phyloP scores from a whole-genome alignment of 148 eudicot species.

The Heliosperma pusillum region DNA sequence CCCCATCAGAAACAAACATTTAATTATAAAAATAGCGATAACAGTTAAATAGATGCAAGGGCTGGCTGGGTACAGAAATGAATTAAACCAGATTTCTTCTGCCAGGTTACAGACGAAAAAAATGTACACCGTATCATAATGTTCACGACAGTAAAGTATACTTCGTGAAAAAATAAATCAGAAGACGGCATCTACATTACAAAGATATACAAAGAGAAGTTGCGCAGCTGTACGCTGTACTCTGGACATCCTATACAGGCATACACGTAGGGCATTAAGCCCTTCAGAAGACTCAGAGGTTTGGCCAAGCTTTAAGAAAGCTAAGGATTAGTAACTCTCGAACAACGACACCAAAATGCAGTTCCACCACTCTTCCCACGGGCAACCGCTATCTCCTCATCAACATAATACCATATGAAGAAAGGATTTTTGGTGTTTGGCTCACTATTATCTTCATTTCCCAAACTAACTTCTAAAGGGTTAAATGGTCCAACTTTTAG shows the following conservation, averaged over 20 bases:
- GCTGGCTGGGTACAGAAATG: too few species aligned
- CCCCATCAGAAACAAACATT: too few species aligned
- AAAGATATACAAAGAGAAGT: neutral
- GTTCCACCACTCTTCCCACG: constrained; percentile 95
- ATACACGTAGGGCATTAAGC: neutral
- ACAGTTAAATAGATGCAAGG: too few species aligned
- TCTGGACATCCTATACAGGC: neutral
- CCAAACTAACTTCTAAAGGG: constrained; percentile 60
- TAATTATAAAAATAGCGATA: too few species aligned
- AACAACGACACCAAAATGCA: constrained; percentile 94
- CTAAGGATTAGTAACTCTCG: constrained; percentile 34
- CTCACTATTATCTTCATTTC: constrained; percentile 61
- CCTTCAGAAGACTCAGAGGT: neutral
- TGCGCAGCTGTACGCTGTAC: neutral
- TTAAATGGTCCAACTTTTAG: constrained; percentile 75
- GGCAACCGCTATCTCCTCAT: constrained; percentile 94
- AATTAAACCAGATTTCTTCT: too few species aligned
- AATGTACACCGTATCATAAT: too few species aligned
- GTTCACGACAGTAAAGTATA: neutral
- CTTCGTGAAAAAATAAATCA: neutral
- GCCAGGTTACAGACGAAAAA: too few species aligned
- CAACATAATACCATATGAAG: constrained; percentile 88
- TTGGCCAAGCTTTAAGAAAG: neutral
- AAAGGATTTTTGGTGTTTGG: constrained; percentile 79
- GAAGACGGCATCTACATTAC: neutral